Base-by-base conservation (phyloP, 2,329 filamentous ascomycete genomes). In the Blumeriella jaapii region DNA sequence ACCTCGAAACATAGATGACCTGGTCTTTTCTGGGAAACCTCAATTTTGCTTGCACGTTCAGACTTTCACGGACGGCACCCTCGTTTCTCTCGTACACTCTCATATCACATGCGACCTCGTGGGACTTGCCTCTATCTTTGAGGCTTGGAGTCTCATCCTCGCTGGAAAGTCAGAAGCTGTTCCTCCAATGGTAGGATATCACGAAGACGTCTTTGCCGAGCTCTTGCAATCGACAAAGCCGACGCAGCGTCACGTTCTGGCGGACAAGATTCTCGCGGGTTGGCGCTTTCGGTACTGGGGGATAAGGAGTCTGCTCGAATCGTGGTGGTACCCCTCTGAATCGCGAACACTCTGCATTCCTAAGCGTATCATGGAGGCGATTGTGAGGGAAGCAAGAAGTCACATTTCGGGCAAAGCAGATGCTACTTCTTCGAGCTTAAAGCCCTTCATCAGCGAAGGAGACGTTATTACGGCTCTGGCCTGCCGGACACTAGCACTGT, bases 21-120 rank as follows among this genome's bases (percentile, higher is more conserved):
- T 17, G 4, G 16, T 30, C 28, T 18, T 12, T 10, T 30, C 16
- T 30, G 28, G 28, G 5, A n/a, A 14, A 30, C 28, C 28, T 3
- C 28, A 30, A 20, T 30, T 30, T 20, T 30, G 28, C 16, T 30
- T 30, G 28, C 28, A 30, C 20, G 28, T 30, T 10, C 28, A 30
- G 16, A 30, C 9, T 18, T 30, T 30, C 11, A 30, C 28, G 20
- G 28, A 30, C 13, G 28, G 28, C 3, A 30, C 28, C 17, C 28
- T 30, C n/a, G 28, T 30, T 3, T 30, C 28, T 19, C 28, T 30
- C 8, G 20, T 17, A 12, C 16, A 18, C 16, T 17, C 28, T 20
- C 28, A 30, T 30, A 19, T 30, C n/a, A 18, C 28, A 19, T 18
- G 16, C 14, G 28, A 30, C 17, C 16, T 30, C 9, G 16, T 30